phyloP scores from a whole-genome alignment of 2,329 filamentous ascomycete species.

The Penicillium sp. region DNA sequence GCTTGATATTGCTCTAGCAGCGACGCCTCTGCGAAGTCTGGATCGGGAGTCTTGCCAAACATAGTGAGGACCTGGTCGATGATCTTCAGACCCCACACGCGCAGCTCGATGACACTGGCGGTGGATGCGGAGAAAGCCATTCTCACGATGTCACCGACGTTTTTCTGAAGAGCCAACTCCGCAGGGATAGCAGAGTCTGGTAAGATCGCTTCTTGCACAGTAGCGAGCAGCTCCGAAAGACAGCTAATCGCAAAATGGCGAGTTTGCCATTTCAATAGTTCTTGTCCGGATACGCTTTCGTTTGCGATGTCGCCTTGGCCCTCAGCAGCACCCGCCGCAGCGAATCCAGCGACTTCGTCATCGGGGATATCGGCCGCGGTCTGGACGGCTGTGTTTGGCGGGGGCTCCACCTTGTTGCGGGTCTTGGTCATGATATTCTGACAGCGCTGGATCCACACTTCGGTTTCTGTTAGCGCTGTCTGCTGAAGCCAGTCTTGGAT shows the following conservation, averaged over 20 bases:
- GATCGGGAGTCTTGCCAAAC: slow-evolving; percentile 93
- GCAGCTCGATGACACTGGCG: slow-evolving; percentile 83
- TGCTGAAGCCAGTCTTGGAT: slow-evolving; percentile 93
- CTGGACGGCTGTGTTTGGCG: slow-evolving; percentile 39
- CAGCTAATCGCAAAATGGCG: slow-evolving; percentile 91
- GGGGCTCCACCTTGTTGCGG: slow-evolving; percentile 60
- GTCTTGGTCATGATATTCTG: slow-evolving; percentile 90
- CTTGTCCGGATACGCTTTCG: slow-evolving; percentile 65
- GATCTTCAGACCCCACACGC: slow-evolving; percentile 89
- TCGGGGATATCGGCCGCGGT: slow-evolving; percentile 80
- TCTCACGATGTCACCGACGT: slow-evolving; percentile 87
- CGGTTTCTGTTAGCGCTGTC: slow-evolving; percentile 77
- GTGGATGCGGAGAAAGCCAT: slow-evolving; percentile 98
- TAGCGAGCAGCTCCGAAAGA: slow-evolving; percentile 76
- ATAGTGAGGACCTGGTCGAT: slow-evolving; percentile 92
- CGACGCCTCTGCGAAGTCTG: slow-evolving; percentile 96
- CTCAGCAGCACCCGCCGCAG: slow-evolving; percentile 65
- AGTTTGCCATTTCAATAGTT: slow-evolving; percentile 93
- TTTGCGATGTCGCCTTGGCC: slow-evolving; percentile 59
- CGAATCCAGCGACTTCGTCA: slow-evolving; percentile 95
- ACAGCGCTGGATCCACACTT: slow-evolving; percentile 83
- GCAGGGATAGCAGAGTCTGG: slow-evolving; percentile 77
- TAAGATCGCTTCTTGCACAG: slow-evolving; percentile 76
- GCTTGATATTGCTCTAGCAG: slow-evolving; percentile 97
- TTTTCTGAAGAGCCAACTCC: slow-evolving; percentile 75